Percentiles rank a stretch among this genome's conserved stretches.
phyloP scores from a whole-genome alignment of 805 yeast genomes.

The Naumovozyma castellii region DNA sequence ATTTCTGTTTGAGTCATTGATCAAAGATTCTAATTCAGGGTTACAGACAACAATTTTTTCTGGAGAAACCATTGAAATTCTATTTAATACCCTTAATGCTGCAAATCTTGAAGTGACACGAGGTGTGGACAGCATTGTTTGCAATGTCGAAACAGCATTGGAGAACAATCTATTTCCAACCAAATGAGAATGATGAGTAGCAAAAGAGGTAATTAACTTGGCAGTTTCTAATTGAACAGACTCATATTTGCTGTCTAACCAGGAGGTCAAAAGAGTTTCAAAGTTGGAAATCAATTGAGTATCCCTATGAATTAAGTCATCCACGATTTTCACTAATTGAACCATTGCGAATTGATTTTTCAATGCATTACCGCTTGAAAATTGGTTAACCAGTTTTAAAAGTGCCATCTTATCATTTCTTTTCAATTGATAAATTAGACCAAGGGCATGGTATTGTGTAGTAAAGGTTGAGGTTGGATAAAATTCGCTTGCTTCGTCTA shows the following conservation, averaged over 20 bases:
- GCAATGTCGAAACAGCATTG: constrained; percentile 64
- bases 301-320: constrained; percentile 65
- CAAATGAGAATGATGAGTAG: constrained; percentile 46
- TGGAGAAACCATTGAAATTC: constrained; percentile 73
- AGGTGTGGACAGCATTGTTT: constrained; percentile 73
- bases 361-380: constrained; percentile 50
- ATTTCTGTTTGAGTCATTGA: constrained; percentile 81
- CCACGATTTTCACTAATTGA: constrained; percentile 75
- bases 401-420: constrained; percentile 91
- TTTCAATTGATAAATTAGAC: constrained; percentile 77
- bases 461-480: constrained; percentile 68
- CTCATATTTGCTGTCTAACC: constrained; percentile 74
- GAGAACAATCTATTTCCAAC: constrained; percentile 58
- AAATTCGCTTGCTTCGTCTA: constrained; percentile 27
- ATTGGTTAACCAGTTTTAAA: constrained; percentile 78
- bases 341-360: constrained; percentile 77
- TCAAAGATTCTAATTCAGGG: constrained; percentile 74
- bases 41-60: constrained; percentile 72
- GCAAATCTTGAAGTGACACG: constrained; percentile 85
- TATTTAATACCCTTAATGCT: constrained; percentile 83
- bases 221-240: constrained; percentile 90
- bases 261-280: constrained; percentile 51
- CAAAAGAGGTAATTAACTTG: constrained; percentile 38
- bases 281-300: constrained; percentile 39
- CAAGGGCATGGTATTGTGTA: constrained; percentile 93